These are phyloP conservation scores for Pterocarpus macrocarpus DNA, from an alignment of 306 rosid species.

Conservation along the genomic window DNA sequence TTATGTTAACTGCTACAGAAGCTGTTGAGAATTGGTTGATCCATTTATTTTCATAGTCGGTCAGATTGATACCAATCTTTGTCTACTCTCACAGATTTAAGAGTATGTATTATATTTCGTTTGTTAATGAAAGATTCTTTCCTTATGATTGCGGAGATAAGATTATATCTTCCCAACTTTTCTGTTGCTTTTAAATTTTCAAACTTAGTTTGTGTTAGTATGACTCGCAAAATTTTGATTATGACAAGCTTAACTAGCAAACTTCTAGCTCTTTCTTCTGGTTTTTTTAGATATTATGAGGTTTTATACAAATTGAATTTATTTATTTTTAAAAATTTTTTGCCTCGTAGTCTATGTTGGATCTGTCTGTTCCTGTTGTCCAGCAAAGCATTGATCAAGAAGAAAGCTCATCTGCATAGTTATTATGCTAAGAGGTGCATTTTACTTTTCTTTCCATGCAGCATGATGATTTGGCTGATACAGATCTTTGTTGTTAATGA, in stretches of 20 bases:
- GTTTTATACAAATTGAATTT: conserved; percentile 7
- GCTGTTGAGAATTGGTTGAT: background rate
- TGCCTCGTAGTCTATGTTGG: too few relatives aligned
- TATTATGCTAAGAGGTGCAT: conserved; percentile 39
- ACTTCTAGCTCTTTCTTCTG: background rate
- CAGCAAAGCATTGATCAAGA: conserved; percentile 32
- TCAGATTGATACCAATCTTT: background rate
- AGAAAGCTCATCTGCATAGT: conserved; percentile 19
- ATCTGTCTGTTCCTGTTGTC: background rate
- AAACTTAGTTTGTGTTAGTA: background rate
- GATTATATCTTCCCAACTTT: background rate
- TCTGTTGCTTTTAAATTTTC: background rate
- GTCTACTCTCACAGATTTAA: background rate
- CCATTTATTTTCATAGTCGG: background rate
- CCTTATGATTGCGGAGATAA: background rate
- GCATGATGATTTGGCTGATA: background rate
- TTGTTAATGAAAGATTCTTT: background rate
- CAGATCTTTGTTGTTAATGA: background rate
- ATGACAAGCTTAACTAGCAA: background rate
- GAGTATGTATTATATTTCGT: background rate
- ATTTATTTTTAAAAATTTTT: too few relatives aligned
- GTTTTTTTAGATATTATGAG: background rate
- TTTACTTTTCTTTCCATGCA: conserved; percentile 13
- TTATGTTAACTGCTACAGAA: background rate
- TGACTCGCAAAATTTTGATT: background rate